phyloP scores from a whole-genome alignment of 208 protist species.

The Acanthamoeba divionensis region DNA sequence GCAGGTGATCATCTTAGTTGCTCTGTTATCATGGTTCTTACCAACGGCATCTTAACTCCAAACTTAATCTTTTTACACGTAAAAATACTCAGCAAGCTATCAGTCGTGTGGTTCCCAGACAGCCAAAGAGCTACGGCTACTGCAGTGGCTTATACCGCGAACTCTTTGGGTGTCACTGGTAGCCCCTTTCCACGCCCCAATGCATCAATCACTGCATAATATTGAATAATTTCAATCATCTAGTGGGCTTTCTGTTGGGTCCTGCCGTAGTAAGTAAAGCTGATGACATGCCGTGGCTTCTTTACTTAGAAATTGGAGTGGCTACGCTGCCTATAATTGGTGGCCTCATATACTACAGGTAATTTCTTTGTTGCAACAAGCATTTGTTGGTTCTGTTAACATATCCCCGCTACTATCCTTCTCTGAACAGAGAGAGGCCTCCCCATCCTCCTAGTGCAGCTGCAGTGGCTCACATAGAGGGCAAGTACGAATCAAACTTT shows the following conservation, averaged over 20 bases:
- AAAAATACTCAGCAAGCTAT: background rate
- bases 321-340: background rate
- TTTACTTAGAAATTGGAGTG: background rate
- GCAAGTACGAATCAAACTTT: background rate
- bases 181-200: too few relatives aligned
- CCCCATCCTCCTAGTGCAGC: background rate
- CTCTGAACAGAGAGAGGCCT: background rate
- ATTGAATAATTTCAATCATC: too few relatives aligned
- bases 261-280: background rate
- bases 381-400: background rate
- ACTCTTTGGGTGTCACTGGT: background rate
- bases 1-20: background rate
- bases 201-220: too few relatives aligned
- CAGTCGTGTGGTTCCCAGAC: background rate
- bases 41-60: background rate
- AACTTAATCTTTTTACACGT: background rate
- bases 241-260: background rate
- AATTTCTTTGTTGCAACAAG: background rate
- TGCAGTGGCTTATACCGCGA: background rate
- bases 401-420: background rate
- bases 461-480: background rate
- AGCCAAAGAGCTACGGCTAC: background rate
- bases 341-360: slow-evolving; percentile 28
- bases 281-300: background rate
- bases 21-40: background rate